A percentile compares a stretch with the other conserved stretches of the same genome.
Evolutionary conservation across 106 monocot species (phyloP).

Genomic region (Dioscorea zingiberensis): DNA sequence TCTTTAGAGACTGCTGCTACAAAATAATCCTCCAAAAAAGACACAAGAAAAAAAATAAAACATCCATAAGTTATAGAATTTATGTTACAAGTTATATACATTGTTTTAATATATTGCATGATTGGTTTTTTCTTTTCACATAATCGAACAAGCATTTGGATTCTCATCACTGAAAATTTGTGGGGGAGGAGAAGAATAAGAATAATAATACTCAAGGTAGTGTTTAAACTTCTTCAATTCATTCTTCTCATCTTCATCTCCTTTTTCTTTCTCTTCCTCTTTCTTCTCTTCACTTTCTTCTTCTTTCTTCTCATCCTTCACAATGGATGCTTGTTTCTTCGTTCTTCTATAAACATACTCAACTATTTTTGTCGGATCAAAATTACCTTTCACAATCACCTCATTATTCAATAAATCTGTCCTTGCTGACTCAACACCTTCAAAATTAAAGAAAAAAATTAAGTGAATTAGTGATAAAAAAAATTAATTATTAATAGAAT

Average conservation of each 20-base stretch:
- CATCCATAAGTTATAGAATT: too few relatives aligned
- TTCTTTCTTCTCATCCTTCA: constrained; percentile 20
- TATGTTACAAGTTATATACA: too few relatives aligned
- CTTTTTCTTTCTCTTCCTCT: not conserved
- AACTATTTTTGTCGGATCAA: constrained; percentile 53
- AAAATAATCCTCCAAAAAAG: too few relatives aligned
- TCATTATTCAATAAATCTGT: constrained; percentile 38
- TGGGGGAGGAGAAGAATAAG: constrained; percentile 32
- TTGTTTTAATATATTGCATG: too few relatives aligned
- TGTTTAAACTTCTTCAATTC: constrained; percentile 31
- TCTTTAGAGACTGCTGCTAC: too few relatives aligned
- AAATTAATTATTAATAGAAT: too few relatives aligned
- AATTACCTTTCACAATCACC: constrained; percentile 57
- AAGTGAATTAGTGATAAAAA: too few relatives aligned
- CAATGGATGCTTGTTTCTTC: constrained; percentile 40
- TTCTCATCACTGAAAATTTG: constrained; percentile 76
- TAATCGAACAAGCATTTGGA: constrained; percentile 81
- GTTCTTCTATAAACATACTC: constrained; percentile 54
- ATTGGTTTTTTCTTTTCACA: too few relatives aligned
- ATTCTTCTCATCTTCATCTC: constrained; percentile 9
- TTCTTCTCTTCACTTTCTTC: too few relatives aligned
- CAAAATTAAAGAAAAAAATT: too few relatives aligned
- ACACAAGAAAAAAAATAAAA: too few relatives aligned
- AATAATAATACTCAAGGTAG: constrained; percentile 18
- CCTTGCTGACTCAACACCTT: constrained; percentile 76